Percentiles rank a stretch among this genome's conserved stretches.
phyloP scores from a whole-genome alignment of 1,284 basidiomycete species.

The Sporisorium scitamineum region DNA sequence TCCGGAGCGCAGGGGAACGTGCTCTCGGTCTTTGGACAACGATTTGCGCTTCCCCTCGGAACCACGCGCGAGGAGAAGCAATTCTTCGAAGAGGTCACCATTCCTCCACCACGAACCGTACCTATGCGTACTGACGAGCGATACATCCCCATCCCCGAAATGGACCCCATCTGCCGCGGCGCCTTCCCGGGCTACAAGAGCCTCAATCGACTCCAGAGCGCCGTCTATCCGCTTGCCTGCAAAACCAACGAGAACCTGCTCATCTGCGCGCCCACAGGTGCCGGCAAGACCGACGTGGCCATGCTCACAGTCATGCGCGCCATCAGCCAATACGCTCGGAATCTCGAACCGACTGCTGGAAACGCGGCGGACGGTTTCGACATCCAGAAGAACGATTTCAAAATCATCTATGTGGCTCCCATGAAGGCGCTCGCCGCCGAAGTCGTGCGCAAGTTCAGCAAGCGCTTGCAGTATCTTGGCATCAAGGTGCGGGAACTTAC shows the following conservation, averaged over 20 bases:
- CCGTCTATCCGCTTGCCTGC: conserved; percentile 93
- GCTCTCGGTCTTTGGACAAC: conserved; percentile 79
- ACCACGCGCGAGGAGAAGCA: conserved; percentile 77
- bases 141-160: conserved; percentile 79
- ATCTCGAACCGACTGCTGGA: conserved; percentile 76
- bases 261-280: conserved; percentile 72
- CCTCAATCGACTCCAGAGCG: conserved; percentile 94
- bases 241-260: conserved; percentile 95
- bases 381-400: conserved; percentile 75
- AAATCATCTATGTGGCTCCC: conserved; percentile 98
- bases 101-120: conserved; percentile 85
- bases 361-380: conserved; percentile 50
- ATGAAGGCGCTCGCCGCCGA: conserved; percentile 99
- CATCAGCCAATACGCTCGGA: conserved; percentile 80
- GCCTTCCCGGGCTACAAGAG: conserved; percentile 90
- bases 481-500: conserved; percentile 92
- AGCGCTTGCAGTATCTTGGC: conserved; percentile 88
- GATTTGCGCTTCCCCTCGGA: conserved; percentile 85
- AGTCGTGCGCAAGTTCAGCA: conserved; percentile 91
- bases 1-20: conserved; percentile 78
- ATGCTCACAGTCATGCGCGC: conserved; percentile 93
- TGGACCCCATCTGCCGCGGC: conserved; percentile 83
- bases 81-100: conserved; percentile 79
- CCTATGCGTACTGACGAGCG: conserved; percentile 82
- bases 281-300: conserved; percentile 97